A percentile compares a stretch with the other conserved stretches of the same genome.
These are phyloP conservation scores for Tripterygium wilfordii DNA, from an alignment of 177 flowering plant species.

Conservation along the genomic window DNA sequence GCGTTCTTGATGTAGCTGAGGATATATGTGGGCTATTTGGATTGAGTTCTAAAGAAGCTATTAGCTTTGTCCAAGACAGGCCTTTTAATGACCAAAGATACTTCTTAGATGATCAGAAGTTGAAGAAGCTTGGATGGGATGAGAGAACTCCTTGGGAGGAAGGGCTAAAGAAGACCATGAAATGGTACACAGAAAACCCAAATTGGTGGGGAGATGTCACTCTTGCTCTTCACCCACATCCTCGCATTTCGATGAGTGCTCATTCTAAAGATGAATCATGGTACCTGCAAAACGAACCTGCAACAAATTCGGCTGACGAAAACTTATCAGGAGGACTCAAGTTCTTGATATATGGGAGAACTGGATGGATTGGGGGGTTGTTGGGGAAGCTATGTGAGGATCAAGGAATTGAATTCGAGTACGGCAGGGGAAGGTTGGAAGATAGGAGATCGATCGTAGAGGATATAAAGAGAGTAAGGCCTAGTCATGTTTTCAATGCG, in stretches of 20 bases:
- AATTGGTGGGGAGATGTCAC: slow-evolving; percentile 31
- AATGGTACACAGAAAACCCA: slow-evolving; percentile 27
- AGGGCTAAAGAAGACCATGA: slow-evolving; percentile 21
- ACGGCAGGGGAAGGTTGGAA: slow-evolving; percentile 24
- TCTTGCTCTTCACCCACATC: slow-evolving; percentile 25
- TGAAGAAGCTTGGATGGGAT: slow-evolving; percentile 31
- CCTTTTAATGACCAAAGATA: slow-evolving; percentile 36
- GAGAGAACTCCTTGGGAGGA: slow-evolving; percentile 27
- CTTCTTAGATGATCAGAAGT: slow-evolving; percentile 31
- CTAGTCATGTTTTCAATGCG: slow-evolving; percentile 30
- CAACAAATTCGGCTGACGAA: no score
- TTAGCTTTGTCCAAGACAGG: slow-evolving; percentile 25
- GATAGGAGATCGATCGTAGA: slow-evolving; percentile 13
- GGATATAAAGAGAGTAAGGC: slow-evolving; percentile 15
- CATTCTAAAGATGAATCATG: slow-evolving; percentile 11
- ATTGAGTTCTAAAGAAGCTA: slow-evolving; percentile 13
- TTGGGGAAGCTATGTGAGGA: slow-evolving; percentile 21
- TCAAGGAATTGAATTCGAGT: slow-evolving; percentile 15
- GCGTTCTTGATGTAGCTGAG: slow-evolving; percentile 25
- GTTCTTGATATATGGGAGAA: slow-evolving; percentile 24
- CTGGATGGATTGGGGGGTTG: slow-evolving; percentile 30
- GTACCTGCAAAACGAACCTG: slow-evolving; percentile 2
- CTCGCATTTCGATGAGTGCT: slow-evolving; percentile 5
- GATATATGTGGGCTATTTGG: slow-evolving; percentile 21
- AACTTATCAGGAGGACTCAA: no score